Conservation (phyloP, 2,329 filamentous ascomycete species). For the Clonostachys solani region DNA sequence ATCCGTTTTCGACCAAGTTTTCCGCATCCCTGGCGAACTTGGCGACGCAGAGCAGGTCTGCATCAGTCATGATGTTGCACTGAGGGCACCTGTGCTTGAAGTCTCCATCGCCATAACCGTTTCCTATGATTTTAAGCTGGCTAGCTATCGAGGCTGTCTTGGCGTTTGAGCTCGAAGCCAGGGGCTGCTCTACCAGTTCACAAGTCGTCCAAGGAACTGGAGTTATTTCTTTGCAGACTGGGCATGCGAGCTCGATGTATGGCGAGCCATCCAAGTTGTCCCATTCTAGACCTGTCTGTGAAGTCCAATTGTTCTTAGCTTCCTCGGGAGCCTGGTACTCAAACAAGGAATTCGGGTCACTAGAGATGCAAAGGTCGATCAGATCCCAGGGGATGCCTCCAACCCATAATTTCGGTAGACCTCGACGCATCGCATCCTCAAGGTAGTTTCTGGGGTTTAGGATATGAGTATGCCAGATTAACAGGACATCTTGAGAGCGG, state of each 20-base stretch:
- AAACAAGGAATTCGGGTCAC: background rate
- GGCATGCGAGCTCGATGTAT: background rate
- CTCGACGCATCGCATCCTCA: constrained; percentile 3
- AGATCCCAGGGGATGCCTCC: background rate
- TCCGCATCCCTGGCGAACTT: background rate
- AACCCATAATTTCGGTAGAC: background rate
- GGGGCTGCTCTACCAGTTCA: background rate
- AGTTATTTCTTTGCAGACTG: background rate
- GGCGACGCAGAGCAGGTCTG: background rate
- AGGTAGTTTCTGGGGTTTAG: constrained; percentile 20
- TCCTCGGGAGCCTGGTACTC: background rate
- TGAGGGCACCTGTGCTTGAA: background rate
- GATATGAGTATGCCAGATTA: constrained; percentile 29
- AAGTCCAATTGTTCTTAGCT: background rate
- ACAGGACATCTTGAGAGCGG: constrained; percentile 19
- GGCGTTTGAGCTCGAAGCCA: background rate
- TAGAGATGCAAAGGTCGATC: background rate
- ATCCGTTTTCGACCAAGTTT: background rate
- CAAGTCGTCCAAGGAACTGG: background rate
- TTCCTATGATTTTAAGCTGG: background rate
- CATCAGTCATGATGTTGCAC: background rate
- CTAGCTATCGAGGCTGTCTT: background rate
- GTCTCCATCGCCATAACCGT: background rate
- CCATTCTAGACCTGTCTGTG: background rate
- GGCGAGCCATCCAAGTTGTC: background rate